Percentiles rank a stretch among this genome's conserved stretches.
These are phyloP conservation scores for Citrus unshiu DNA, from an alignment of 345 rosid genomes.

Conservation along the genomic window DNA sequence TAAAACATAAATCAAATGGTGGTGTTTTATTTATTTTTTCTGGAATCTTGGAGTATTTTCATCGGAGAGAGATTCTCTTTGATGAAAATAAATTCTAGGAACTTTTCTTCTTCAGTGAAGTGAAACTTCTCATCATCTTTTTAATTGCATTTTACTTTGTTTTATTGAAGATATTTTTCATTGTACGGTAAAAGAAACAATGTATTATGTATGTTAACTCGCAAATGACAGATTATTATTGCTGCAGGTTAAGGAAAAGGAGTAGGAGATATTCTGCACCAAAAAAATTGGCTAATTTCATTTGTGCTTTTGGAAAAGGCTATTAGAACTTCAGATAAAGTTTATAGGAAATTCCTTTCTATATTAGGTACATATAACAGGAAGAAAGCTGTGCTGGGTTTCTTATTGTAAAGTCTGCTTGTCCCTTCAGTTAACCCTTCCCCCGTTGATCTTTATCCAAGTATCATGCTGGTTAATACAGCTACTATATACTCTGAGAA, in stretches of 20 bases:
- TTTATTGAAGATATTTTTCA: background rate
- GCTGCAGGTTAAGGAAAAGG: slow-evolving; percentile 20
- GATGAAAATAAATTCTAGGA: background rate
- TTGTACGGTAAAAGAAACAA: background rate
- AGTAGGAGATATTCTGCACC: slow-evolving; percentile 1
- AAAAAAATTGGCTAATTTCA: background rate
- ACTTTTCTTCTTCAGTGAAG: background rate
- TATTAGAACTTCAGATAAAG: background rate
- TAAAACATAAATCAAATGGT: too few species aligned
- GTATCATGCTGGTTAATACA: background rate
- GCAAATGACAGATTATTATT: too few species aligned
- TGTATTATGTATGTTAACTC: background rate
- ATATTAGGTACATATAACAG: slow-evolving; percentile 13
- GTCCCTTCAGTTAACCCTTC: background rate
- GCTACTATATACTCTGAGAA: background rate
- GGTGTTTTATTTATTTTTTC: too few species aligned
- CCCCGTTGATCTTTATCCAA: background rate
- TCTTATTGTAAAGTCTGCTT: slow-evolving; percentile 6
- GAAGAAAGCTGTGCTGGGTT: background rate
- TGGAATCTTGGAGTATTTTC: background rate
- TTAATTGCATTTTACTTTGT: background rate
- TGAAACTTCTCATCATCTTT: background rate
- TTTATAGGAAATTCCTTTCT: background rate
- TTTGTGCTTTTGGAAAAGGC: slow-evolving; percentile 10
- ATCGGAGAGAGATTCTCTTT: background rate